phyloP scores from a whole-genome alignment of 1,139 yeast species.

The Yamadazyma membranifaciens region DNA sequence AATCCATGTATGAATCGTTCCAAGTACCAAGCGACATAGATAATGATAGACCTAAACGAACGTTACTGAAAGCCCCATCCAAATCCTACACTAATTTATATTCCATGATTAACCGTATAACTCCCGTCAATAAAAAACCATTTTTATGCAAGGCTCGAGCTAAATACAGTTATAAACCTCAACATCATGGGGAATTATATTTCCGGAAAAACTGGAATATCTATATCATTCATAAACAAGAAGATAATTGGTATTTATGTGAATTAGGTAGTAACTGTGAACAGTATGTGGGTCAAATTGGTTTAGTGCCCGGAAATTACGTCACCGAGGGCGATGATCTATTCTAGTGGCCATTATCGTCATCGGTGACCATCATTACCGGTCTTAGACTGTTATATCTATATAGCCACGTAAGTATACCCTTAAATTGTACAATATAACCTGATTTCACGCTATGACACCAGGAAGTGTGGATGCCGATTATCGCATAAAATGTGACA shows the following conservation, averaged over 20 bases:
- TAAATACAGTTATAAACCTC: constrained; percentile 69
- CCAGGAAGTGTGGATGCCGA: no score
- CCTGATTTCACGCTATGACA: not conserved
- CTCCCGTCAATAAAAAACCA: constrained; percentile 46
- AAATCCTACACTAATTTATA: constrained; percentile 34
- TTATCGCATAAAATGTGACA: not conserved
- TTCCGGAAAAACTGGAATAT: constrained; percentile 77
- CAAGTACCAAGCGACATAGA: not conserved
- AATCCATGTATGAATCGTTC: constrained; percentile 35
- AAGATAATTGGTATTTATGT: constrained; percentile 89
- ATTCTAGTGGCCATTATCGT: constrained; percentile 13
- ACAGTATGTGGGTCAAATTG: constrained; percentile 46
- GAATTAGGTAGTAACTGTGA: constrained; percentile 61
- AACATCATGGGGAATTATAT: constrained; percentile 73
- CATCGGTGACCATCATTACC: not conserved
- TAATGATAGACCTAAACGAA: constrained; percentile 14
- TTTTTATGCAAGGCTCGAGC: constrained; percentile 66
- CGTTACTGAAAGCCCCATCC: constrained; percentile 29
- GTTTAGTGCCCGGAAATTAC: constrained; percentile 83
- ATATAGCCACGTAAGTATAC: no score
- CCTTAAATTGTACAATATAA: not conserved
- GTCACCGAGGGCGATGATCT: constrained; percentile 33
- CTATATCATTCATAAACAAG: constrained; percentile 70
- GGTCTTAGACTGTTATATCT: no score
- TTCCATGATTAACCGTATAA: constrained; percentile 26